phyloP scores from a whole-genome alignment of 2,329 filamentous ascomycete species.

The Pseudogymnoascus sp. region DNA sequence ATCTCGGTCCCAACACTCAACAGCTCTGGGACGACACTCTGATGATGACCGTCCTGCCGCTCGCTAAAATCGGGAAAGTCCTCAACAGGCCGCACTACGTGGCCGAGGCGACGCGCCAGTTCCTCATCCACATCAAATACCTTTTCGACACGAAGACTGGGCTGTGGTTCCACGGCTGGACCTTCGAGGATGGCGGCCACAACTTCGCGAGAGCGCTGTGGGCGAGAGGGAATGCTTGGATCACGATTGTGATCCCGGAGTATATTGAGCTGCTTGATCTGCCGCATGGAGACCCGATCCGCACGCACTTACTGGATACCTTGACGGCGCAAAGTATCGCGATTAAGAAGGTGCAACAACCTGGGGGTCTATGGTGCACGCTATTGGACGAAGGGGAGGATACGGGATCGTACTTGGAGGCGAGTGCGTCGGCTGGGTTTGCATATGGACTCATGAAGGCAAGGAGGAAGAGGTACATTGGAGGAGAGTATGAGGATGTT shows the following conservation, averaged over 20 bases:
- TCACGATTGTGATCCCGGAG: constrained; percentile 77
- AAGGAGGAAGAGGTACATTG: constrained; percentile 60
- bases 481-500: constrained; percentile 48
- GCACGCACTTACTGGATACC: constrained; percentile 46
- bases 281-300: constrained; percentile 47
- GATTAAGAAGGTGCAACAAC: constrained; percentile 49
- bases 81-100: constrained; percentile 64
- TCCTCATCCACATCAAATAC: constrained; percentile 70
- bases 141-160: constrained; percentile 64
- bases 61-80: constrained; percentile 70
- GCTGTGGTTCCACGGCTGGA: constrained; percentile 77
- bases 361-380: constrained; percentile 64
- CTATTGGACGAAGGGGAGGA: constrained; percentile 57
- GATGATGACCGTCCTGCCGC: constrained; percentile 78
- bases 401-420: constrained; percentile 66
- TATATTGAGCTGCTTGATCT: constrained; percentile 66
- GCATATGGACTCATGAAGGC: constrained; percentile 73
- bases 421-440: constrained; percentile 72
- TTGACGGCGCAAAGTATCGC: constrained; percentile 62
- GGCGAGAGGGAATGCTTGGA: constrained; percentile 60
- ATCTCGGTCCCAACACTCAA: constrained; percentile 59
- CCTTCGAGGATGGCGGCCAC: constrained; percentile 59
- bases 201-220: constrained; percentile 51
- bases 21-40: constrained; percentile 80
- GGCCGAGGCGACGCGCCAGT: constrained; percentile 69